Conservation (phyloP, 2,329 filamentous ascomycete genomes). For the Pyricularia sp. region DNA sequence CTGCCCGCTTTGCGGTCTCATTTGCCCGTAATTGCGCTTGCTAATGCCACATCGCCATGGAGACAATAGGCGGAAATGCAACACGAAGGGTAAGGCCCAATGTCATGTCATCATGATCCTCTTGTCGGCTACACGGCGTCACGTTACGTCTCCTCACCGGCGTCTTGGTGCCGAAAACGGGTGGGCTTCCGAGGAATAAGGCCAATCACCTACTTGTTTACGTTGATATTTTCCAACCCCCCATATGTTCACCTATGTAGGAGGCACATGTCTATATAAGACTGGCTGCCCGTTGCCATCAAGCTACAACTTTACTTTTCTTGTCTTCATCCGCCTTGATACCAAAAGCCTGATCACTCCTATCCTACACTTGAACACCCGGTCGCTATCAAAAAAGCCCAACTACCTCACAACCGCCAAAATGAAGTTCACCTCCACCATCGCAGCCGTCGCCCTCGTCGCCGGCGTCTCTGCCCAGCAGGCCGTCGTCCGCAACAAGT, state of each 20-base stretch:
- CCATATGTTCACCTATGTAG: neutral
- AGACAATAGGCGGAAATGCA: neutral
- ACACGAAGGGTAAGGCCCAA: neutral
- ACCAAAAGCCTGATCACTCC: neutral
- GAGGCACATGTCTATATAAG: neutral
- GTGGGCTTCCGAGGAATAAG: neutral
- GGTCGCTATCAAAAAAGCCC: neutral
- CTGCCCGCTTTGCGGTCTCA: neutral
- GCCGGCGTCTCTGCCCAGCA: conserved; percentile 23
- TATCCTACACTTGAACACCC: neutral
- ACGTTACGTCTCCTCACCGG: neutral
- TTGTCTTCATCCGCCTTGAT: neutral
- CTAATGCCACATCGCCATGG: neutral
- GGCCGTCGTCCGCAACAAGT: conserved; percentile 27
- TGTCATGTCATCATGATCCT: neutral
- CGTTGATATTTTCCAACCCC: no score
- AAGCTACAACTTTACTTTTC: neutral
- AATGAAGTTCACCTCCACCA: conserved; percentile 19
- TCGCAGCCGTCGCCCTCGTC: conserved; percentile 21
- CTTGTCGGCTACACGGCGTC: neutral
- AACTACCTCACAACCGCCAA: conserved; percentile 6
- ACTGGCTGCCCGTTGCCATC: neutral
- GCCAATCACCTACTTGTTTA: no score
- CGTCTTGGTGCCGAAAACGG: neutral
- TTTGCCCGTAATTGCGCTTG: neutral